A percentile compares a stretch with the other conserved stretches of the same genome.
phyloP scores from a whole-genome alignment of 306 rosid genomes.

The Gillenia trifoliata region DNA sequence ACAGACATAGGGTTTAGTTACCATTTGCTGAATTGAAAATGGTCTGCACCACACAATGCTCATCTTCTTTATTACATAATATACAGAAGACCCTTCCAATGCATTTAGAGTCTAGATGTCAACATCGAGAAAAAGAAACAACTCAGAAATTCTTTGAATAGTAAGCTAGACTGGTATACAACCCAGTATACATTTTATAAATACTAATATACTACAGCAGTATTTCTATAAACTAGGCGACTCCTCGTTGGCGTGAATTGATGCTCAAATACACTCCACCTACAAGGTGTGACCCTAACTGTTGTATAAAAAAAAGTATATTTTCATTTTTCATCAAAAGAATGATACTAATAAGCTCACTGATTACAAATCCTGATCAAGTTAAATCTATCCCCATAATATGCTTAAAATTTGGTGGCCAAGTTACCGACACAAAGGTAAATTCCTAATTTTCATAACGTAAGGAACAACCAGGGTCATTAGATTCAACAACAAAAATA shows the following conservation, averaged over 20 bases:
- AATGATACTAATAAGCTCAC: not conserved
- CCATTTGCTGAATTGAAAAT: not conserved
- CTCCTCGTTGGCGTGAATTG: not conserved
- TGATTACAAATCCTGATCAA: not conserved
- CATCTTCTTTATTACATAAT: not conserved
- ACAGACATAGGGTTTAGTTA: not conserved
- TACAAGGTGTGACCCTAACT: not conserved
- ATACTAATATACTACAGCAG: not conserved
- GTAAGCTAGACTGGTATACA: not conserved
- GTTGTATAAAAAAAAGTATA: not conserved
- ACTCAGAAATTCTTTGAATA: not conserved
- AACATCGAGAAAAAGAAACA: not conserved
- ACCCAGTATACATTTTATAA: not conserved
- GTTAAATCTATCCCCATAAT: not conserved
- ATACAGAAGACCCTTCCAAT: not conserved
- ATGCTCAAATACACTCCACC: not conserved
- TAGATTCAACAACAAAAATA: not conserved
- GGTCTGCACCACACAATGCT: not conserved
- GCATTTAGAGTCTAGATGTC: not conserved
- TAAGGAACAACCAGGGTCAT: not conserved
- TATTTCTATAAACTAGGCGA: not conserved
- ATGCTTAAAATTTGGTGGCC: not conserved
- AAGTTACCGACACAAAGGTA: not conserved
- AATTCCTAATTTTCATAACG: not conserved
- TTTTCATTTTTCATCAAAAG: not conserved